Evolutionary conservation across 2,329 filamentous ascomycete species (phyloP), one percentile per base, ranked within the genome.

Genomic region (Dactylellina drechsleri): DNA sequence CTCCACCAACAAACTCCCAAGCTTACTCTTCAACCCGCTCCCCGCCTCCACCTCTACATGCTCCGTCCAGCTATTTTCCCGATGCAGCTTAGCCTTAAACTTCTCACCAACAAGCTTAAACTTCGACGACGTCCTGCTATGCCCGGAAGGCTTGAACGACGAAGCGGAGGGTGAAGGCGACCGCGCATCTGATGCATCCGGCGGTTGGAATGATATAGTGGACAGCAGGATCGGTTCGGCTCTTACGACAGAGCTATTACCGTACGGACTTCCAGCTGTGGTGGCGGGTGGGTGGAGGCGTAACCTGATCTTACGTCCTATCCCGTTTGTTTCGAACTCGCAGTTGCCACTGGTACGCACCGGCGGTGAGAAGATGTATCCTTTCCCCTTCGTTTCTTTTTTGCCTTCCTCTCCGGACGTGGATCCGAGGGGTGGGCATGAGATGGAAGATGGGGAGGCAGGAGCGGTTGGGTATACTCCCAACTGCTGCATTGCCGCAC

Each of bases 1-100:
- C 78, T 93, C 88, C 43, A 99, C 86, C 60, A 98, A 92, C 60
- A 99, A 84, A 82, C 98, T 99, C 0, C 94, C 95, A 79, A 99
- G 84, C 83, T 99, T 99, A 2, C 92, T 93, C 79, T 92, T 88
- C 81, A 67, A 61, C 54, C 72, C 72, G 54, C 65, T 66, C 6
- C 72, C 72, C 0, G 60, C 66, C 23, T 70, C 72, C 8, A 52
- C n/a, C 40, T 76, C 72, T 20, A 50, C 50, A 12, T 66, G 59
- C 49, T 76, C 72, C n/a, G 72, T 76, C 59, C 60, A 71, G 26
- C 66, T 76, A 36, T 53, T 52, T 5, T 7, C 31, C 10, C 31
- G 31, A 40, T 76, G 45, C 18, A 76, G 31, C 54, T 66, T 76
- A 3, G 66, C 56, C 41, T 76, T 76, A 43, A 76, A 76, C 40